Evolutionary conservation across 192 early-diverging fungal genomes (phyloP), one percentile per base, ranked within the genome.

Genomic region (Funneliformis geosporum): DNA sequence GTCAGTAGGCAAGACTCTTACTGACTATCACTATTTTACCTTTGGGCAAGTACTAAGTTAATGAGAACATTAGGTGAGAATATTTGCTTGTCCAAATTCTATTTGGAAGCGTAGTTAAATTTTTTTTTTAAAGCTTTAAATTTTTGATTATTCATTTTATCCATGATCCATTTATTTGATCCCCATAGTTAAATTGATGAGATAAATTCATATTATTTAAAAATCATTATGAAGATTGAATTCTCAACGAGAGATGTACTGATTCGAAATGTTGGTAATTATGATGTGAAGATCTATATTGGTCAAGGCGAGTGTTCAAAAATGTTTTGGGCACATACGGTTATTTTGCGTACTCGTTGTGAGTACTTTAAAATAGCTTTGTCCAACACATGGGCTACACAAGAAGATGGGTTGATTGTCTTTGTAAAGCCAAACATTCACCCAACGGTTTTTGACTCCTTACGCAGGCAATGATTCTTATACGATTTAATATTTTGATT

Each of bases 291-390:
- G 28, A 68, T 68, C 18, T 40, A 68, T 27, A 27, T 68, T 39
- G 66, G 66, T 8, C 28, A 68, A 10, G 66, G 27, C 0, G 66
- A 68, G 7, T 39, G 39, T 40, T 28, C 66, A 8, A 68, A 68
- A 68, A 40, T 39, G 27, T 68, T 68, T 40, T n/a, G 39, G 12
- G 66, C 66, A 28, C 66, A 68, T 40, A 68, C 12, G 10, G 39
- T 39, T 40, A 68, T 68, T 38, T 40, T 68, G 8, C 25, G 25
- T 18, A 68, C 27, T 39, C 27, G 66, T 39, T 68, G 28, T 7
- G 27, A 39, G 39, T 68, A 68, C 27, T 68, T 68, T 40, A 68
- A 68, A 39, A 40, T 40, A 39, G 66, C 66, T 21, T 68, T 68
- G 21, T 68, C 66, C 12, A 68, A 68, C 23, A 68, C 66, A 28